These are phyloP conservation scores for Leishmania tarentolae DNA, from an alignment of 208 protist species.

Conservation along the genomic window DNA sequence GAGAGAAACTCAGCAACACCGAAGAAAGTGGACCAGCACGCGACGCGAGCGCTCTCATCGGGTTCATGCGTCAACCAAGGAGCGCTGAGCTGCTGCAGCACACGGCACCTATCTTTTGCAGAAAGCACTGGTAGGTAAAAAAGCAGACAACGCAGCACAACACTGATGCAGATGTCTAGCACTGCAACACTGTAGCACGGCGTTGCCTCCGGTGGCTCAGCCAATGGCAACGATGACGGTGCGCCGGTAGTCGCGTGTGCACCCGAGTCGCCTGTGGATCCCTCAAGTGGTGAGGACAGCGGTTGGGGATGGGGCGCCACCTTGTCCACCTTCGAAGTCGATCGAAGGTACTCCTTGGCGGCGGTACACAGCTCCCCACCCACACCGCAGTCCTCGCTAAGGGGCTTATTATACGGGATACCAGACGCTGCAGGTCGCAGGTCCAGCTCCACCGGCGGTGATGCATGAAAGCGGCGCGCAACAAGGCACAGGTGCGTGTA, in stretches of 20 bases:
- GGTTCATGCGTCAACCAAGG: slow-evolving; percentile 9
- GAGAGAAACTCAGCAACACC: background rate
- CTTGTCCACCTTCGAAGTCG: slow-evolving; percentile 5
- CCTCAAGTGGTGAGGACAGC: background rate
- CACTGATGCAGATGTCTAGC: slow-evolving; percentile 18
- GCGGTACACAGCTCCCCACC: background rate
- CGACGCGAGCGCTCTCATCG: background rate
- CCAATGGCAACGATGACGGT: background rate
- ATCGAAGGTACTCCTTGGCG: slow-evolving; percentile 7
- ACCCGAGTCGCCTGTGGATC: background rate
- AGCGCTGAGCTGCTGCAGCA: slow-evolving; percentile 4
- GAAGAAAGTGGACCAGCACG: slow-evolving; percentile 6
- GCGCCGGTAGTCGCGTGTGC: background rate
- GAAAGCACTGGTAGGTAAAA: slow-evolving; percentile 23
- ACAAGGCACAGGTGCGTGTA: slow-evolving; percentile 5
- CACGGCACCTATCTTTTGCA: no score
- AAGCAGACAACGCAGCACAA: slow-evolving; percentile 24
- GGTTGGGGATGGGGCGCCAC: background rate
- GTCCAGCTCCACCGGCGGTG: background rate
- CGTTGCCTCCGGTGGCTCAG: background rate
- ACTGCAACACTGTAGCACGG: slow-evolving; percentile 6
- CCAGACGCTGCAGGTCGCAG: background rate
- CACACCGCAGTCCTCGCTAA: background rate
- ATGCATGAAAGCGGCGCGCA: background rate
- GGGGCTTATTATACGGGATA: background rate